Evolutionary conservation across 2,329 filamentous ascomycete genomes (phyloP), one percentile per base, ranked within the genome.

Genomic region (Cytospora chrysosperma): DNA sequence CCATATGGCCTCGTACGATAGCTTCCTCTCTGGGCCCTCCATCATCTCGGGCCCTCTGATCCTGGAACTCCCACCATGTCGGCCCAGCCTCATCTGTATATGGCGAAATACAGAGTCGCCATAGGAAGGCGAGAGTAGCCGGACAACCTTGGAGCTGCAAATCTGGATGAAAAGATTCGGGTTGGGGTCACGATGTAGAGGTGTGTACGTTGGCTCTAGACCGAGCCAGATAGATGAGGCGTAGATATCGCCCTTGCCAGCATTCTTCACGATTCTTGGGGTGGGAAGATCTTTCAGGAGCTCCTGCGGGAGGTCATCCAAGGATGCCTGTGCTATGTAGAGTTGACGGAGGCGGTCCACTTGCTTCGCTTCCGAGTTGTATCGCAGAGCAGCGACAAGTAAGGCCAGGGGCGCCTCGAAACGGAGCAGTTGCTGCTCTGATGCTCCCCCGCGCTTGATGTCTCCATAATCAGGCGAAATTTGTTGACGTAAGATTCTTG

Each of bases 121-220:
- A 3, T 79, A 71, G 0, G 75, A 71, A 0, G 93, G 92, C 5
- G 81, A 77, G 63, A 94, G 81, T 15, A 97, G 73, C n/a, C 93
- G 82, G 19, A 97, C 79, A 0, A 78, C 73, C 75, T 99, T 99
- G 58, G 72, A 75, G 4, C 91, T 87, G 19, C 85, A 86, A 15
- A 98, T 75, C 75, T 99, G 95, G 53, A 91, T 86, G 73, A 98
- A 97, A 0, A 97, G 71, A 72, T 99, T 99, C 0, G 92, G 92
- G 70, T 98, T 98, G 0, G 95, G 95, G 71, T 99, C 95, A 61
- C 90, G 86, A 75, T 99, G 95, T 3, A 97, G 79, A 4, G 95
- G 93, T 0, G 95, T 97, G 69, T 92, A 93, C 0, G 93, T 97
- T 0, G 92, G 92, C 47, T 92, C 87, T 17, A 89, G 80, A 0